Evolutionary conservation across 2,329 filamentous ascomycete genomes (phyloP).

Genomic region (Curvularia verruculosa): DNA sequence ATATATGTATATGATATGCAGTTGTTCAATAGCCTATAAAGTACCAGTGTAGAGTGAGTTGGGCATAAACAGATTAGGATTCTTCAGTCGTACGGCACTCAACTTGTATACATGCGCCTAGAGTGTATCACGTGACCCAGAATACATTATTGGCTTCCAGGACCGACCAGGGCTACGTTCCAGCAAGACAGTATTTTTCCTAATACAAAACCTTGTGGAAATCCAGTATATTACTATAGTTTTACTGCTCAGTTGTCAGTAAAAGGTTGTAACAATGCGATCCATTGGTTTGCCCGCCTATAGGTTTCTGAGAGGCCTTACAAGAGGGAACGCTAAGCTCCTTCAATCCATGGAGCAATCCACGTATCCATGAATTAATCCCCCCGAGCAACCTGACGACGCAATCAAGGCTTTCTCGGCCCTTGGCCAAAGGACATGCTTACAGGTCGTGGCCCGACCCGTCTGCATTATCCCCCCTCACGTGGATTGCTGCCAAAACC

Average conservation of each 20-base stretch:
- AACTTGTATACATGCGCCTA: too few relatives aligned
- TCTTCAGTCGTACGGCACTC: too few relatives aligned
- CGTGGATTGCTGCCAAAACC: conserved; percentile 4
- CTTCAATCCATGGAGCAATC: background rate
- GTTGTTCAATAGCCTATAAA: too few relatives aligned
- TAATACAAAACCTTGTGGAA: too few relatives aligned
- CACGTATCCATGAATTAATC: background rate
- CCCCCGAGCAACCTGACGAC: background rate
- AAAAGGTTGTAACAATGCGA: background rate
- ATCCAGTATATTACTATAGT: too few relatives aligned
- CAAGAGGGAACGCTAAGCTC: background rate
- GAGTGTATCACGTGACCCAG: too few relatives aligned
- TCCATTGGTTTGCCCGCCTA: background rate
- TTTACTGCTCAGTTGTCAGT: background rate
- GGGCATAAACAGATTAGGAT: too few relatives aligned
- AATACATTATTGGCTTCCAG: too few relatives aligned
- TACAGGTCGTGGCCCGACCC: conserved; percentile 14
- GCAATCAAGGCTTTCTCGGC: background rate
- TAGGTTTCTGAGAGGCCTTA: background rate
- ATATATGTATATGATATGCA: too few relatives aligned
- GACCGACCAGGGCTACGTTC: too few relatives aligned
- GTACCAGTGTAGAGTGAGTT: too few relatives aligned
- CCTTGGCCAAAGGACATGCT: background rate
- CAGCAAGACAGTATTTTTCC: too few relatives aligned
- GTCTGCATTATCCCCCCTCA: conserved; percentile 17